phyloP scores from a whole-genome alignment of 2,329 filamentous ascomycete species.

The Ophiostoma populinum region DNA sequence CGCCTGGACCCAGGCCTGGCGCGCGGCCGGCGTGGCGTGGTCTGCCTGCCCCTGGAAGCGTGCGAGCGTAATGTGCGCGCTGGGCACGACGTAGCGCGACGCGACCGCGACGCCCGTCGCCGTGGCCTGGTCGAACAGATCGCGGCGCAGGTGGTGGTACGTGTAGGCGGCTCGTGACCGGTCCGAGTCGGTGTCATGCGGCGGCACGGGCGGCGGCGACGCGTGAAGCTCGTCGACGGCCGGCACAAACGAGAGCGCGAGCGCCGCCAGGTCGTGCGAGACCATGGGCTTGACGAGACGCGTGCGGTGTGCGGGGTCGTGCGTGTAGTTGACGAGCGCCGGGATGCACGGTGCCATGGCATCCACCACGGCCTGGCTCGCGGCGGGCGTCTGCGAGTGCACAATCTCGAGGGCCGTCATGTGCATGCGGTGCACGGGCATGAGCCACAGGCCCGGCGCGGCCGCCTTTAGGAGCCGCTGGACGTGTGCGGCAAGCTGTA shows the following conservation, averaged over 20 bases:
- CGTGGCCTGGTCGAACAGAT: slow-evolving; percentile 48
- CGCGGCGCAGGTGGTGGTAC: slow-evolving; percentile 78
- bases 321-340: slow-evolving; percentile 41
- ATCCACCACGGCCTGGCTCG: slow-evolving; percentile 47
- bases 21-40: slow-evolving; percentile 37
- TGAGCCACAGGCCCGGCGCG: slow-evolving; percentile 60
- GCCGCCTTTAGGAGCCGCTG: slow-evolving; percentile 47
- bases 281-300: slow-evolving; percentile 68
- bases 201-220: slow-evolving; percentile 24
- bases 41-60: slow-evolving; percentile 58
- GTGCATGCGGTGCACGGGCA: slow-evolving; percentile 64
- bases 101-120: slow-evolving; percentile 50
- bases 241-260: slow-evolving; percentile 77
- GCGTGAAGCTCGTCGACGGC: slow-evolving; percentile 42
- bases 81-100: slow-evolving; percentile 74
- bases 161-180: slow-evolving; percentile 47
- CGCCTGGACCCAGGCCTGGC: slow-evolving; percentile 45
- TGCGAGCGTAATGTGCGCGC: slow-evolving; percentile 75
- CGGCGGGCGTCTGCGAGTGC: slow-evolving; percentile 54
- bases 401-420: slow-evolving; percentile 72
- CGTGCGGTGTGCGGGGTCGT: slow-evolving; percentile 46
- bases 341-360: slow-evolving; percentile 35
- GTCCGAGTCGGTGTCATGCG: slow-evolving; percentile 13
- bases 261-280: slow-evolving; percentile 68
- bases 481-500: slow-evolving; percentile 47